Base-by-base conservation (phyloP, 2,329 filamentous ascomycete species). In the Didymella arachidicola region DNA sequence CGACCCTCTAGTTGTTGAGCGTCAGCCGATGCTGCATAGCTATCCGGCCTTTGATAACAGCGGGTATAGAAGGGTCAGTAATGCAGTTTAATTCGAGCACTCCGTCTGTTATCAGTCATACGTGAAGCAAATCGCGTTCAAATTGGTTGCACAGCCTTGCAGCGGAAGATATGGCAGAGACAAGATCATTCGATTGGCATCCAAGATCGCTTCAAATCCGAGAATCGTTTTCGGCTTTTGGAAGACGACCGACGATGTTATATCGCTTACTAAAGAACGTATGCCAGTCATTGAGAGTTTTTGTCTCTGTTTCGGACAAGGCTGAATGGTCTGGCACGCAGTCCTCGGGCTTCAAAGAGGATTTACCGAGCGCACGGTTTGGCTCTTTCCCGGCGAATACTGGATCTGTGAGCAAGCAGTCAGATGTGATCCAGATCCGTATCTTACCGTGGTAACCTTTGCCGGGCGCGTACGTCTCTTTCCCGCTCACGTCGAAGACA, bases 261-360 rank as follows among this genome's bases (percentile, higher is more conserved):
- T 99, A 99, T 57, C 95, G 85, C 82, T 98, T 99, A 67, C 90
- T 92, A 79, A 99, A 99, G 80, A 96, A 99, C 2, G 90, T 96
- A 63, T 89, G 87, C 95, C 95, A 99, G 77, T 99, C 95, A 53
- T 94, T 85, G 61, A 99, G 80, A 3, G 90, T 89, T 26, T 86
- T 87, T 81, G 95, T 92, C 77, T 97, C 89, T 78, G 95, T 93
- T 22, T 96, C 93, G 14, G 84, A 82, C 50, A 99, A 82, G 71
- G 93, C 90, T 57, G 89, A 83, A 90, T 92, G 98, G 49, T 97
- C 89, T 2, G 95, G 81, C 39, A 71, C 61, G 64, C 92, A 94
- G 67, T 98, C 93, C 70, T 95, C 92, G 5, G 84, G 78, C 77
- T 97, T 96, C 48, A 93, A 87, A 7, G 93, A 97, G 1, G 92